Evolutionary conservation across 1,139 yeast genomes (phyloP).

Genomic region (Suhomyces bolitotheri): DNA sequence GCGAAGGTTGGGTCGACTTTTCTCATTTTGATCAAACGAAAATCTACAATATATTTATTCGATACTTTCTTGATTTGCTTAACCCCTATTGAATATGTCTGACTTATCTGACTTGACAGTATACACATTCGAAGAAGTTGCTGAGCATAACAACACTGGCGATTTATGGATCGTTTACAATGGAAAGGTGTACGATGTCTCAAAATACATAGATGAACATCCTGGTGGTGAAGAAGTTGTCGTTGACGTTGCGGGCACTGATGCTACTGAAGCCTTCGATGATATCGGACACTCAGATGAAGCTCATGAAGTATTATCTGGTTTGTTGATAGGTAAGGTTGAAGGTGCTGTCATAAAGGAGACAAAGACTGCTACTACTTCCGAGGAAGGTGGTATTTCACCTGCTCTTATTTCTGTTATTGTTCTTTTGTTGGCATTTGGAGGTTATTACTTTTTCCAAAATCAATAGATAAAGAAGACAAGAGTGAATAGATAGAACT

Average conservation of each 20-base stretch:
- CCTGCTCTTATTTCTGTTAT: slow-evolving; percentile 28
- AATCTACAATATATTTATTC: slow-evolving; percentile 1
- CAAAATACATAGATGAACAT: slow-evolving; percentile 88
- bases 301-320: slow-evolving; percentile 74
- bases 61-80: slow-evolving; percentile 2
- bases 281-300: slow-evolving; percentile 98
- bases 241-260: slow-evolving; percentile 86
- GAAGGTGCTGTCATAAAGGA: slow-evolving; percentile 46
- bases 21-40: slow-evolving; percentile 4
- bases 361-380: slow-evolving; percentile 22
- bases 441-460: slow-evolving; percentile 18
- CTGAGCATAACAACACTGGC: slow-evolving; percentile 71
- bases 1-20: slow-evolving; percentile 3
- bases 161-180: slow-evolving; percentile 90
- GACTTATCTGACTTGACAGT: slow-evolving; percentile 28
- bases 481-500: neutral
- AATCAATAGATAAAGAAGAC: slow-evolving; percentile 12
- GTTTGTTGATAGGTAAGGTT: slow-evolving; percentile 65
- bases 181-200: slow-evolving; percentile 86
- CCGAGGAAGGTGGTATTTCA: slow-evolving; percentile 29
- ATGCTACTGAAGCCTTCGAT: slow-evolving; percentile 91
- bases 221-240: slow-evolving; percentile 99
- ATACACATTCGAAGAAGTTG: slow-evolving; percentile 61
- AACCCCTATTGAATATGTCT: slow-evolving; percentile 13
- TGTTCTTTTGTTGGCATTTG: slow-evolving; percentile 18